Evolutionary conservation across 139 green algal species (phyloP).

Genomic region (Eudorina sp.): DNA sequence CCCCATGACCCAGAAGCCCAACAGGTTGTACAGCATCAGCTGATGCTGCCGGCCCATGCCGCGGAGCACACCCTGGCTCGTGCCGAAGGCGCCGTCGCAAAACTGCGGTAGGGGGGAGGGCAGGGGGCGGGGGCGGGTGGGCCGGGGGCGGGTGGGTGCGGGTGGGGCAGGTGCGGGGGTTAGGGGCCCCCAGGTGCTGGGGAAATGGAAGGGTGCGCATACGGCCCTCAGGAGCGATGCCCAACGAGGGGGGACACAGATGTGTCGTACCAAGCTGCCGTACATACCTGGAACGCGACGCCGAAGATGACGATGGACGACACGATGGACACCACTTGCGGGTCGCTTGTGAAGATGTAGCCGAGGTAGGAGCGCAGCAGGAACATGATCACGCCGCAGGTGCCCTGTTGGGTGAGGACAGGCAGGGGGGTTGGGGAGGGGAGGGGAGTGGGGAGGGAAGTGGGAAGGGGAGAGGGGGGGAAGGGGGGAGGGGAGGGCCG

Average conservation of each 20-base stretch:
- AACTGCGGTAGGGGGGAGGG: too few relatives aligned
- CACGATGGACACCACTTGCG: not conserved
- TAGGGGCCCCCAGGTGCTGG: too few relatives aligned
- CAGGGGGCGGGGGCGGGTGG: too few relatives aligned
- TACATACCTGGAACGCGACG: constrained; percentile 51
- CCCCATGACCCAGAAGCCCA: constrained; percentile 61
- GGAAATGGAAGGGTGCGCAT: too few relatives aligned
- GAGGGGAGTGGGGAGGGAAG: not conserved
- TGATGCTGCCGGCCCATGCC: constrained; percentile 55
- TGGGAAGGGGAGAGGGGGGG: not conserved
- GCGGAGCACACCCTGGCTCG: constrained; percentile 61
- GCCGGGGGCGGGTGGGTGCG: not conserved
- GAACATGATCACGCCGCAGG: constrained; percentile 46
- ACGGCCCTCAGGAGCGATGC: too few relatives aligned
- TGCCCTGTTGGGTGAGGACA: not conserved
- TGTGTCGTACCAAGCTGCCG: too few relatives aligned
- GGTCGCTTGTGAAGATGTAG: constrained; percentile 50
- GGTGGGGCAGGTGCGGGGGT: not conserved
- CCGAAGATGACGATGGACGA: constrained; percentile 42
- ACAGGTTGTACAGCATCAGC: constrained; percentile 58
- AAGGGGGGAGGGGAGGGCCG: not conserved
- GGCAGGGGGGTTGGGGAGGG: not conserved
- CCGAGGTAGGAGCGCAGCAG: constrained; percentile 2
- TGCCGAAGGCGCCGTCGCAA: constrained; percentile 63
- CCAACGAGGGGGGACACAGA: too few relatives aligned